Evolutionary conservation across 495 filamentous ascomycete species (phyloP), one percentile per base, ranked within the genome.

Genomic region (Xeromyces bisporus): DNA sequence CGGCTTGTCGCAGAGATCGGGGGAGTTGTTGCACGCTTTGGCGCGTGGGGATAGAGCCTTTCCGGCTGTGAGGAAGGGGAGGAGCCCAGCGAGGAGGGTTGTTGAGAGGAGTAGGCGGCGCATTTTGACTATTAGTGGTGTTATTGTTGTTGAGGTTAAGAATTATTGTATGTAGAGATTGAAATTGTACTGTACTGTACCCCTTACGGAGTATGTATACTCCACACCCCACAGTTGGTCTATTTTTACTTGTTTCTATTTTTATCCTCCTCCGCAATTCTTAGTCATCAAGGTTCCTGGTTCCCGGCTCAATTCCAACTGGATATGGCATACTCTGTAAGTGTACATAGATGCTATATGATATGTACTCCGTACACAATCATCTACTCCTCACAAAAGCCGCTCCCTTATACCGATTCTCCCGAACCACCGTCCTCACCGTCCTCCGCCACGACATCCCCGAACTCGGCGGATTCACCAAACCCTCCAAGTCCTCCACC

Each of bases 21-120:
- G 66, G 3, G 66, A 69, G 46, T 75, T 75, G 47, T 77, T 77
- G 62, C 72, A 77, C 23, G 58, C 60, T 23, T 52, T 62, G 9
- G 42, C 39, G 25, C 57, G 56, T 23, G 46, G 32, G 7, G 41
- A 35, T 8, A 56, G 28, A 10, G 48, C 38, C 32, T 45, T 49
- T 20, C 53, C 51, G 8, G 48, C 42, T 10, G 42, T 43, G 12
- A 48, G 39, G 14, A 21, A 21, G 5, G 53, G 45, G 17, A 60
- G 37, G 33, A 59, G 37, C n/a, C n/a, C n/a, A 9, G 48, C 38
- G 30, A 59, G 40, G 10, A 55, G 15, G 12, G 36, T 31, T 10
- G 20, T 21, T 9, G 20, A 21, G 4, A 21, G 20, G 20, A 4
- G 9, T 4, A 9, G 9, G 5, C 5, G 5, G 4, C 20, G 20